These are phyloP conservation scores for Calvatia gigantea DNA, from an alignment of 768 basidiomycete species.

Conservation along the genomic window DNA sequence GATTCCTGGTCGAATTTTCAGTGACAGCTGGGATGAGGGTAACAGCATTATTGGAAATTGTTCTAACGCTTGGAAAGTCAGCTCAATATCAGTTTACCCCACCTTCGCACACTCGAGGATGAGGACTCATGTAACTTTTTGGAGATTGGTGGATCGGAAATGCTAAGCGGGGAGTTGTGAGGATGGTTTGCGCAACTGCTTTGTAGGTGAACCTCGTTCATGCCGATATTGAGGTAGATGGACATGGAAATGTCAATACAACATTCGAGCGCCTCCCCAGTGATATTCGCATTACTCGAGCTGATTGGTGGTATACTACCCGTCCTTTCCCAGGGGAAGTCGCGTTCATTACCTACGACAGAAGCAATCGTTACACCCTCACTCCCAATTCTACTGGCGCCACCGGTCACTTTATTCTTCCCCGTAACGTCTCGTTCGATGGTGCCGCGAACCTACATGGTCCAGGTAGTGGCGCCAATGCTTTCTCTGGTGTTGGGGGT, in stretches of 20 bases:
- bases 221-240: slow-evolving; percentile 2
- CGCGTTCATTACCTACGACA: not conserved
- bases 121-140: not conserved
- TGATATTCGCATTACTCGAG: slow-evolving; percentile 2
- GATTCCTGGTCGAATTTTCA: not conserved
- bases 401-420: not conserved
- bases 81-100: slow-evolving; percentile 1
- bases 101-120: not conserved
- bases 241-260: not conserved
- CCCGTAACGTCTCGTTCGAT: not conserved
- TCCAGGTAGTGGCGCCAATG: not conserved
- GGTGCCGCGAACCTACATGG: not conserved
- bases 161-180: not conserved
- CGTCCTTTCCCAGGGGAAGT: not conserved
- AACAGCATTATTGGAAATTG: not conserved
- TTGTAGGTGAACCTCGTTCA: slow-evolving; percentile 6
- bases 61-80: slow-evolving; percentile 8
- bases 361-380: not conserved
- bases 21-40: not conserved
- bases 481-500: not conserved
- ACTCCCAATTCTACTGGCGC: not conserved
- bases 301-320: not conserved
- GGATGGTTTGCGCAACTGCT: slow-evolving; percentile 11
- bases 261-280: slow-evolving; percentile 6
- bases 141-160: not conserved